A percentile compares a stretch with the other conserved stretches of the same genome.
Conservation (phyloP, 805 yeast species). For the Yamadazyma nakazawae region DNA sequence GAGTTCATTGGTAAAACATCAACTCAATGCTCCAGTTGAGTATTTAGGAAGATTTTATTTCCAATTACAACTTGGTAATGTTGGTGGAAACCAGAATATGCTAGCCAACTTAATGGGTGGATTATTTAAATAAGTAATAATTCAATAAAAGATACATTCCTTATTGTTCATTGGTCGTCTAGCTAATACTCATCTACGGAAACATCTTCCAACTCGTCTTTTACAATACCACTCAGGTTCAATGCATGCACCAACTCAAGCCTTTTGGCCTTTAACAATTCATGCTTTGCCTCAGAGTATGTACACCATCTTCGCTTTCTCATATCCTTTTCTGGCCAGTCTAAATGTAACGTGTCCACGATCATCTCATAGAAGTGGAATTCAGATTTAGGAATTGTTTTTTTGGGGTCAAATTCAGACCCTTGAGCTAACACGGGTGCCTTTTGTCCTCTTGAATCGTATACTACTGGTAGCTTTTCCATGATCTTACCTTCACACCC, state of each 20-base stretch:
- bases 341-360: constrained; percentile 50
- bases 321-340: constrained; percentile 71
- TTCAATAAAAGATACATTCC: neutral
- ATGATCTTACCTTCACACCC: constrained; percentile 73
- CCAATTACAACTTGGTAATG: constrained; percentile 46
- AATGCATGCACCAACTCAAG: constrained; percentile 68
- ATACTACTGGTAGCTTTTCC: constrained; percentile 57
- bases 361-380: constrained; percentile 83
- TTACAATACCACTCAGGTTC: constrained; percentile 49
- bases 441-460: constrained; percentile 47
- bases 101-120: constrained; percentile 65
- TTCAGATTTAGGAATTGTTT: constrained; percentile 70
- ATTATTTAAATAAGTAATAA: constrained; percentile 28
- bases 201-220: constrained; percentile 22
- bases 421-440: constrained; percentile 33
- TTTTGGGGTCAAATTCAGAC: constrained; percentile 30
- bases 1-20: constrained; percentile 27
- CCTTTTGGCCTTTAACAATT: constrained; percentile 53
- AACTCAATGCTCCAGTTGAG: constrained; percentile 45
- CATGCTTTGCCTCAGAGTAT: constrained; percentile 62
- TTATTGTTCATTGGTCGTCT: neutral
- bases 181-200: constrained; percentile 1
- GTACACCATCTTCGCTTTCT: constrained; percentile 76
- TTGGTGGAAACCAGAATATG: constrained; percentile 40
- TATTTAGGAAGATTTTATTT: constrained; percentile 62